phyloP scores from a whole-genome alignment of 306 rosid species.

The Prunus campanulata region DNA sequence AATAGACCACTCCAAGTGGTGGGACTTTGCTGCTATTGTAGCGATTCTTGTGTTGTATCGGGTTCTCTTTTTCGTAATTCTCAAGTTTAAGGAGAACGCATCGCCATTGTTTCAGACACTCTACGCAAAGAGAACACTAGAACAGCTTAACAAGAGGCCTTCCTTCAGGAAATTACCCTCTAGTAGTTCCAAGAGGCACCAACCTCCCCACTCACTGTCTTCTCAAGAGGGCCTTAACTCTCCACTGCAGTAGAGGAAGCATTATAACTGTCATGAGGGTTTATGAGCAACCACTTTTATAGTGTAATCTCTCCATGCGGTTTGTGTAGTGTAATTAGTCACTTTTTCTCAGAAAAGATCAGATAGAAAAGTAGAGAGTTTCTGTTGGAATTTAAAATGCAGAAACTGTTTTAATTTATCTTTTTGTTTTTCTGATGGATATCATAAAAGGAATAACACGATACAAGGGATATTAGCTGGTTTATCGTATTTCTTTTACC shows the following conservation, averaged over 20 bases:
- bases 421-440: neutral
- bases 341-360: neutral
- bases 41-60: constrained; percentile 52
- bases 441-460: neutral
- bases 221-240: constrained; percentile 90
- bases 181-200: constrained; percentile 70
- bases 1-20: constrained; percentile 76
- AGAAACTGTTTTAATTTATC: neutral
- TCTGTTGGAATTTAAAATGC: constrained; percentile 3
- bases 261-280: neutral
- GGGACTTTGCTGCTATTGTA: constrained; percentile 73
- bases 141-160: constrained; percentile 64
- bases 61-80: constrained; percentile 62
- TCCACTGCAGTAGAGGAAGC: constrained; percentile 49
- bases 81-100: constrained; percentile 72
- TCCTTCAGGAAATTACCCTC: constrained; percentile 67
- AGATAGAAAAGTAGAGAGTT: neutral
- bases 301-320: neutral
- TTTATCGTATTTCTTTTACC: neutral
- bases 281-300: neutral
- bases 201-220: constrained; percentile 64
- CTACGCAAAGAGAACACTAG: constrained; percentile 50
- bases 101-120: constrained; percentile 52
- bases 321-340: constrained; percentile 12
- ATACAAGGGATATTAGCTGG: neutral